Evolutionary conservation across 352 stramenopile species (phyloP).

Genomic region (Pythium periplocum): DNA sequence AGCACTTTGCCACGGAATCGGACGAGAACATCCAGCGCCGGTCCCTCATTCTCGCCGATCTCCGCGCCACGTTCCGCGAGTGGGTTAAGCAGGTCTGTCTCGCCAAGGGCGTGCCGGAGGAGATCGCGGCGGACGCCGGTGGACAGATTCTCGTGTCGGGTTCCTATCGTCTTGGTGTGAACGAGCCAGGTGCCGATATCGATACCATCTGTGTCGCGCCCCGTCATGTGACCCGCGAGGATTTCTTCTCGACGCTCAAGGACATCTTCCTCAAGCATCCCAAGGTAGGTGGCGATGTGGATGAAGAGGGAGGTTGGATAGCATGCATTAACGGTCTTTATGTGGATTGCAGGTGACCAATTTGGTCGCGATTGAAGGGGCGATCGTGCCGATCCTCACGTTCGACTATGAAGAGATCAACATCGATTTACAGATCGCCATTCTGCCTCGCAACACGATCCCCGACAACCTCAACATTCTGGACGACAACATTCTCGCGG

Average conservation of each 20-base stretch:
- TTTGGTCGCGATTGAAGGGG: slow-evolving; percentile 82
- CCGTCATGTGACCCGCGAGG: slow-evolving; percentile 92
- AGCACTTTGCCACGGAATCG: slow-evolving; percentile 70
- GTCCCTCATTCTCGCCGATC: slow-evolving; percentile 79
- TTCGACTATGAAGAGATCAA: slow-evolving; percentile 99
- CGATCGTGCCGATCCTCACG: slow-evolving; percentile 96
- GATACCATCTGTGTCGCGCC: slow-evolving; percentile 97
- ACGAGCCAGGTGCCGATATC: slow-evolving; percentile 96
- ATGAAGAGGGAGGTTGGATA: neutral
- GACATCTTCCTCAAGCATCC: slow-evolving; percentile 91
- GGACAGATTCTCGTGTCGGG: slow-evolving; percentile 88
- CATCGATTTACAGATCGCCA: slow-evolving; percentile 98
- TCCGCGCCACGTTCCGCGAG: slow-evolving; percentile 77
- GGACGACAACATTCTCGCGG: slow-evolving; percentile 84
- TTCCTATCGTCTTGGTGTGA: slow-evolving; percentile 95
- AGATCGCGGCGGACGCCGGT: slow-evolving; percentile 79
- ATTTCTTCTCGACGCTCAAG: slow-evolving; percentile 95
- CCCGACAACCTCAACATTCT: slow-evolving; percentile 88
- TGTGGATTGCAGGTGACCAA: slow-evolving; percentile 22
- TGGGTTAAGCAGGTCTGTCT: slow-evolving; percentile 86
- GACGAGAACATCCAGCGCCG: slow-evolving; percentile 79
- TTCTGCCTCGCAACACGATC: slow-evolving; percentile 89
- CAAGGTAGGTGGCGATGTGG: slow-evolving; percentile 70
- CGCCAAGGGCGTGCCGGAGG: slow-evolving; percentile 76
- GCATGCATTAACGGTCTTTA: neutral